Evolutionary conservation across 2,329 filamentous ascomycete genomes (phyloP).

Genomic region (Diaporthe australafricana): DNA sequence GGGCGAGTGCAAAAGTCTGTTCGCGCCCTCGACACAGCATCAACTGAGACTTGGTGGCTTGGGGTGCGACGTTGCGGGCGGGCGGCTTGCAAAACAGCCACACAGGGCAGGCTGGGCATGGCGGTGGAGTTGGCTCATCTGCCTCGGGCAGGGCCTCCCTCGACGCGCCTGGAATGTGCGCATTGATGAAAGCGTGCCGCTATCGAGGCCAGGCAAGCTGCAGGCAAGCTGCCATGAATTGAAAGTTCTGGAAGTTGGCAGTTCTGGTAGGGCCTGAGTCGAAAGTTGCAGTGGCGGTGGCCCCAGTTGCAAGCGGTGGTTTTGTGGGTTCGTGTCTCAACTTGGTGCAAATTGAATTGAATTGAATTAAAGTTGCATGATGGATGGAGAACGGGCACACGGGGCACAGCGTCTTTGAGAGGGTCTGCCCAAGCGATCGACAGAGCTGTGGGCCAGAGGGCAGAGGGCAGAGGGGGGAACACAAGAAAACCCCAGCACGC

Average conservation of each 20-base stretch:
- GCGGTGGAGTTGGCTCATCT: conserved; percentile 5
- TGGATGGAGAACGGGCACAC: conserved; percentile 15
- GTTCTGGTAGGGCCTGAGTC: background rate
- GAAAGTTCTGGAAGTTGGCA: background rate
- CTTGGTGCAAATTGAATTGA: conserved; percentile 3
- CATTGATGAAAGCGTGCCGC: background rate
- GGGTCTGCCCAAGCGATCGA: background rate
- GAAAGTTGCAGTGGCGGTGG: conserved; percentile 11
- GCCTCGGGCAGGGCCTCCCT: conserved; percentile 12
- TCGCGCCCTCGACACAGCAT: background rate
- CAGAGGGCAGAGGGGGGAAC: background rate
- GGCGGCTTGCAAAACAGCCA: conserved; percentile 5
- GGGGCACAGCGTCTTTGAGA: background rate
- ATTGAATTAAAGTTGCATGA: conserved; percentile 31
- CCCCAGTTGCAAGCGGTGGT: background rate
- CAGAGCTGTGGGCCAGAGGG: conserved; percentile 1
- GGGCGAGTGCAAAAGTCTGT: background rate
- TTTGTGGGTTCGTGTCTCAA: conserved; percentile 1
- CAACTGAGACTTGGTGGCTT: conserved; percentile 25
- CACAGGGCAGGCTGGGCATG: background rate
- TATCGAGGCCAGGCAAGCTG: background rate
- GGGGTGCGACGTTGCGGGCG: background rate
- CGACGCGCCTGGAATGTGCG: background rate
- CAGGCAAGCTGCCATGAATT: background rate
- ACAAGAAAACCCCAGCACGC: background rate